Percentiles rank a stretch among this genome's conserved stretches.
Conservation (phyloP, 345 rosid genomes). For the Aquilaria sinensis region DNA sequence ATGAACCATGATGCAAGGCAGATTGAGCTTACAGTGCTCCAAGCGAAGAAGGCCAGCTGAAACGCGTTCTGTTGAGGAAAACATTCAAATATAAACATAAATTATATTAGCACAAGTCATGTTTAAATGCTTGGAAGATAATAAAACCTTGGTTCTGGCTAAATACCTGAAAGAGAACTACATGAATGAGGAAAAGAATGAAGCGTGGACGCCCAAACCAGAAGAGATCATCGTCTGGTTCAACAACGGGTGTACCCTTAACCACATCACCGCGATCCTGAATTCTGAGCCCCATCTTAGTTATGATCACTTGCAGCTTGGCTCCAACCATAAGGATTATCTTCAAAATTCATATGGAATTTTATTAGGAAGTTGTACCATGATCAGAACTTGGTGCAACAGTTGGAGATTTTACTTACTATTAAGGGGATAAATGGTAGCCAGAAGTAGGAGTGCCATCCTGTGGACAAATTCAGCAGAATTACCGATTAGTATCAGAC, state of each 20-base stretch:
- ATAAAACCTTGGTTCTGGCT: background rate
- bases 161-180: conserved; percentile 85
- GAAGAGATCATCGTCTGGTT: conserved; percentile 89
- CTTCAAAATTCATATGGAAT: conserved; percentile 23
- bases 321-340: conserved; percentile 65
- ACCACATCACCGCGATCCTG: conserved; percentile 86
- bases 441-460: conserved; percentile 69
- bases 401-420: conserved; percentile 40
- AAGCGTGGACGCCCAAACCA: conserved; percentile 90
- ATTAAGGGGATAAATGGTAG: conserved; percentile 72
- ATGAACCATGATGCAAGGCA: background rate
- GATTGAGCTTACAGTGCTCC: conserved; percentile 54
- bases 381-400: background rate
- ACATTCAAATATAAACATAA: background rate
- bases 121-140: background rate
- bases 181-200: conserved; percentile 76
- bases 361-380: background rate
- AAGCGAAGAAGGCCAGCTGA: conserved; percentile 76
- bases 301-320: conserved; percentile 81
- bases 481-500: background rate
- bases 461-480: conserved; percentile 26
- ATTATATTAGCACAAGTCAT: background rate
- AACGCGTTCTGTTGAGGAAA: conserved; percentile 65
- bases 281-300: conserved; percentile 70
- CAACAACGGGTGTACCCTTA: conserved; percentile 85